Evolutionary conservation across 2,329 filamentous ascomycete genomes (phyloP), one percentile per base, ranked within the genome.

Genomic region (Botrytis tulipae): DNA sequence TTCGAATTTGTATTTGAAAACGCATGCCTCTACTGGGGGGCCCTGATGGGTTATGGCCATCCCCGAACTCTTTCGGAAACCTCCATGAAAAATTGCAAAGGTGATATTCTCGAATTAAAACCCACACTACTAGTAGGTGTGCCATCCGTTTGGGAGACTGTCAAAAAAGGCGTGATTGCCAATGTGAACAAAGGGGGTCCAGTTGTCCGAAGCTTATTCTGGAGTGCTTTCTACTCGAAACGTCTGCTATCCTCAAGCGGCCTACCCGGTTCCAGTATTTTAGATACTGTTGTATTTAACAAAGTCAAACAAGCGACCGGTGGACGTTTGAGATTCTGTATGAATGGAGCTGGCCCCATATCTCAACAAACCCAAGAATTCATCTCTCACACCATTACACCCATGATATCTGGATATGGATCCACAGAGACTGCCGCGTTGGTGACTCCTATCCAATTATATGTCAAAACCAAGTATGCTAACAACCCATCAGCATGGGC

Each of bases 1-100:
- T 90, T 99, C 79, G 96, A 99, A 83, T 96, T 97, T 83, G 92
- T 95, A 74, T 93, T 99, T 77, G 96, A 99, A 84, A 98, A 97
- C 82, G 86, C 95, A 12, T 93, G 92, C 74, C 84, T 99, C 75
- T 96, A 91, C 84, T 93, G 95, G 86, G 96, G 96, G 78, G 95
- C 92, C 78, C 95, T 92, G 46, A 91, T 99, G 85, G 96, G 96
- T 73, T 98, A 98, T 82, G 96, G 95, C 75, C 95, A 93, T 81
- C 92, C 94, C 29, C 91, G 93, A 79, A 98, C 96, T 0, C 87
- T 99, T 72, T 93, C 95, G 12, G 95, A 98, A 81, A 84, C 86
- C 5, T 97, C 93, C 32, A 92, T 97, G 83, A 91, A 91, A 77
- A 96, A 98, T 83, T 98, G 93, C 85, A 90, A 91, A 78, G 95